Conservation (phyloP, 2,329 filamentous ascomycete species). For the Stromatinia cepivora region DNA sequence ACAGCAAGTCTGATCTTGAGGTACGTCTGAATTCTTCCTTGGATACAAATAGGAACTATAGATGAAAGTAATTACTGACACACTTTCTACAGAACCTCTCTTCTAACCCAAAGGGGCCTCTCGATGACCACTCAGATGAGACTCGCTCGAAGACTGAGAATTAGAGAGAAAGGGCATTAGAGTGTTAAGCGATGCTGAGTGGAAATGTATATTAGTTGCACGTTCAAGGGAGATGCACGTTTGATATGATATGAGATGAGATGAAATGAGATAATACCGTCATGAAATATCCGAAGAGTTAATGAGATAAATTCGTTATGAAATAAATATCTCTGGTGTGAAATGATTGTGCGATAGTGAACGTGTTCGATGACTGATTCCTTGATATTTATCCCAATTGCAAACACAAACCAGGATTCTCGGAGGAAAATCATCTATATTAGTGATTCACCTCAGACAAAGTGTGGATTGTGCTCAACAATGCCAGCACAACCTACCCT, state of each 20-base stretch:
- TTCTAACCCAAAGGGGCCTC: conserved; percentile 65
- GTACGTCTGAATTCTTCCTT: conserved; percentile 41
- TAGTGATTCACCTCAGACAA: neutral
- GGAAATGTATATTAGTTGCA: conserved; percentile 4
- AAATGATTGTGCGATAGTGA: neutral
- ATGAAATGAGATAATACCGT: neutral
- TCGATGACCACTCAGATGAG: conserved; percentile 60
- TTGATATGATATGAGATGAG: neutral
- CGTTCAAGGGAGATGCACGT: neutral
- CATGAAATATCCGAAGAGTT: neutral
- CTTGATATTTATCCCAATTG: neutral
- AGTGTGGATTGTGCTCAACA: neutral
- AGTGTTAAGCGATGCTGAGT: neutral
- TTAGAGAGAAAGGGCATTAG: neutral
- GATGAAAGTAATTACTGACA: neutral
- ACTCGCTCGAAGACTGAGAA: conserved; percentile 44
- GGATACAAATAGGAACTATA: too few species aligned
- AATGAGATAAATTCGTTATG: neutral
- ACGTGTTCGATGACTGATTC: neutral
- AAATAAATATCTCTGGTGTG: neutral
- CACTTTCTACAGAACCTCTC: conserved; percentile 47
- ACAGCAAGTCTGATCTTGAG: conserved; percentile 52
- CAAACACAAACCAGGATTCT: neutral
- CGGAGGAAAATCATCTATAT: neutral
- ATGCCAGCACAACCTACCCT: neutral